Conservation (phyloP, 208 protist species). For the Trypanosoma grayi region DNA sequence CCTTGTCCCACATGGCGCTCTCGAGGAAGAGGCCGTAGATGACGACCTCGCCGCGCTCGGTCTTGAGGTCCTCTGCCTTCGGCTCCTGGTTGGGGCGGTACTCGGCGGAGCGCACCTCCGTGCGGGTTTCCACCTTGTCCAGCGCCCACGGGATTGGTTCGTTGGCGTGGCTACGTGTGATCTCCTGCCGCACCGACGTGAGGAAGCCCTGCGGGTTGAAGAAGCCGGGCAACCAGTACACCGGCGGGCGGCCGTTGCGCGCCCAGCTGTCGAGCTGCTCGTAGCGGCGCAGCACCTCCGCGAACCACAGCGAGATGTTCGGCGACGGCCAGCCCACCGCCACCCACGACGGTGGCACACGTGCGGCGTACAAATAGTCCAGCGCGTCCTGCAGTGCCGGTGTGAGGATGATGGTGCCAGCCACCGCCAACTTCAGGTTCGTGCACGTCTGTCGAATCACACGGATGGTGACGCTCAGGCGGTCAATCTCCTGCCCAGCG, state of each 20-base stretch:
- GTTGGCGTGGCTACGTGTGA: conserved; percentile 88
- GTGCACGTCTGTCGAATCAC: conserved; percentile 85
- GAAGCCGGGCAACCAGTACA: conserved; percentile 98
- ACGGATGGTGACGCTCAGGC: conserved; percentile 85
- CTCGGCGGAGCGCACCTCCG: conserved; percentile 93
- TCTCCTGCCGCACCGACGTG: conserved; percentile 98
- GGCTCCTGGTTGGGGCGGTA: conserved; percentile 91
- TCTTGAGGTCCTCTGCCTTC: conserved; percentile 86
- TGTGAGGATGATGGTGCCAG: conserved; percentile 97
- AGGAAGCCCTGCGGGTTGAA: conserved; percentile 99
- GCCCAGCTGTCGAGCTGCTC: conserved; percentile 96
- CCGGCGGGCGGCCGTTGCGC: conserved; percentile 82
- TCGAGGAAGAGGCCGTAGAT: conserved; percentile 98
- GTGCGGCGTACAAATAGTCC: conserved; percentile 95
- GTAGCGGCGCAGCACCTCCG: conserved; percentile 92
- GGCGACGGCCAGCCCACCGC: conserved; percentile 95
- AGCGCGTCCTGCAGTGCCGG: conserved; percentile 93
- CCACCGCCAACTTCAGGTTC: conserved; percentile 96
- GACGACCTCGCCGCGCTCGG: conserved; percentile 95
- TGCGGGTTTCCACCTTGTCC: conserved; percentile 94
- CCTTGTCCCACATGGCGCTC: conserved; percentile 96
- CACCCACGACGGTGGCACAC: conserved; percentile 95
- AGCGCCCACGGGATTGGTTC: conserved; percentile 94
- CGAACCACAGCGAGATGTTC: conserved; percentile 97
- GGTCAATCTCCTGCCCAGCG: conserved; percentile 95